phyloP scores from a whole-genome alignment of 495 filamentous ascomycete genomes.

The Cercophora samala region DNA sequence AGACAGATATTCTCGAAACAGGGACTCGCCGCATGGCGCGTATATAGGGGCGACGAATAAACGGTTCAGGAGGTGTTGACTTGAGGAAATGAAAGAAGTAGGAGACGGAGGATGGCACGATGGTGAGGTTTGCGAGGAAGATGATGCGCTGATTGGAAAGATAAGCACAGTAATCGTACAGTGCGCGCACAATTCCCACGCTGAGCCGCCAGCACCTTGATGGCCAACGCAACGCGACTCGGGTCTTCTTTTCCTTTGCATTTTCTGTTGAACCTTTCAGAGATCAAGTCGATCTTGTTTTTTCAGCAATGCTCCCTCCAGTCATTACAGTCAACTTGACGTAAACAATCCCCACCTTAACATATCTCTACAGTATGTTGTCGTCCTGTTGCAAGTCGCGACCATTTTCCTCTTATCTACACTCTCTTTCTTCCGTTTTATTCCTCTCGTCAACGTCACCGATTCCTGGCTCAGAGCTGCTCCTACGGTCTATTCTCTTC shows the following conservation, averaged over 20 bases:
- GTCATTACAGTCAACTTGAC: too few species aligned
- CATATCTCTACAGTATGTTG: too few species aligned
- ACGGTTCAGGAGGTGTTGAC: neutral
- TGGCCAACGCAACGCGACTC: neutral
- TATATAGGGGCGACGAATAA: slow-evolving; percentile 18
- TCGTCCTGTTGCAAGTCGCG: too few species aligned
- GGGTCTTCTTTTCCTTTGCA: neutral
- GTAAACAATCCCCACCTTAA: too few species aligned
- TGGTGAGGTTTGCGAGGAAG: neutral
- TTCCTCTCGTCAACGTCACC: neutral
- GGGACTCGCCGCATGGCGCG: slow-evolving; percentile 13
- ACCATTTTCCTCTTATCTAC: too few species aligned
- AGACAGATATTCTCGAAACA: neutral
- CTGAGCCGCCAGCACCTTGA: neutral
- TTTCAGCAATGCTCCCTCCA: too few species aligned
- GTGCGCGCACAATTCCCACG: neutral
- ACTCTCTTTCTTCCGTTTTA: neutral
- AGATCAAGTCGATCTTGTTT: too few species aligned
- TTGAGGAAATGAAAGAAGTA: neutral
- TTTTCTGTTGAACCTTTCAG: too few species aligned
- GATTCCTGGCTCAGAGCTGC: neutral
- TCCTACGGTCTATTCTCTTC: neutral
- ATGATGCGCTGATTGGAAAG: neutral
- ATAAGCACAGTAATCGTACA: neutral
- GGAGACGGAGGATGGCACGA: neutral